A percentile compares a stretch with the other conserved stretches of the same genome.
phyloP scores from a whole-genome alignment of 495 filamentous ascomycete species.

The Melanomma pulvis-pyrius region DNA sequence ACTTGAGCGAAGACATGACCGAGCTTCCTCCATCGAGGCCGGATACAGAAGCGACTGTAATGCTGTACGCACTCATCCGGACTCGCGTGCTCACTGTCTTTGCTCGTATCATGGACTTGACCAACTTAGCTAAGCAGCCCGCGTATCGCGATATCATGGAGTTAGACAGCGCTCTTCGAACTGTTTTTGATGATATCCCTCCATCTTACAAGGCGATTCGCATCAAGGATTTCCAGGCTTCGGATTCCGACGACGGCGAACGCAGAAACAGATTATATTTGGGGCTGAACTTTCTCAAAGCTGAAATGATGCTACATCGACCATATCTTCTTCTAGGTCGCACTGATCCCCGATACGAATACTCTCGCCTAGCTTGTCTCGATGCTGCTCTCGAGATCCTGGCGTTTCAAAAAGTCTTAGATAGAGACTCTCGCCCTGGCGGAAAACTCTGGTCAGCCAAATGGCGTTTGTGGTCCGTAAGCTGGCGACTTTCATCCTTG shows the following conservation, averaged over 20 bases:
- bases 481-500: constrained; percentile 53
- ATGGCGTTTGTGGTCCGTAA: constrained; percentile 40
- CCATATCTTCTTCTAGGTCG: constrained; percentile 45
- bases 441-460: constrained; percentile 41
- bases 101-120: constrained; percentile 17
- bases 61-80: constrained; percentile 50
- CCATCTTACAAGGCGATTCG: background rate
- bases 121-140: background rate
- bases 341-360: constrained; percentile 35
- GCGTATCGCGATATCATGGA: constrained; percentile 22
- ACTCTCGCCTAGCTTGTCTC: constrained; percentile 49
- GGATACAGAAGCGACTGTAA: constrained; percentile 39
- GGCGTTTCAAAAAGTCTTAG: constrained; percentile 43
- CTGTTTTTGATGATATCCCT: constrained; percentile 3
- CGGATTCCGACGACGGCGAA: background rate
- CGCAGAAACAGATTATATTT: constrained; percentile 17
- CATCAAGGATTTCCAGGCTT: background rate
- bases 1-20: constrained; percentile 43
- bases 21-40: constrained; percentile 40
- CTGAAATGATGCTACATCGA: constrained; percentile 51
- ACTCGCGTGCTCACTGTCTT: constrained; percentile 34
- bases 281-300: constrained; percentile 46
- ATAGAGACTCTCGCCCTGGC: constrained; percentile 42
- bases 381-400: constrained; percentile 53
- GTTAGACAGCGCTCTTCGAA: constrained; percentile 10